Evolutionary conservation across 2,329 filamentous ascomycete species (phyloP).

Genomic region (Chaetothyriales sp.): DNA sequence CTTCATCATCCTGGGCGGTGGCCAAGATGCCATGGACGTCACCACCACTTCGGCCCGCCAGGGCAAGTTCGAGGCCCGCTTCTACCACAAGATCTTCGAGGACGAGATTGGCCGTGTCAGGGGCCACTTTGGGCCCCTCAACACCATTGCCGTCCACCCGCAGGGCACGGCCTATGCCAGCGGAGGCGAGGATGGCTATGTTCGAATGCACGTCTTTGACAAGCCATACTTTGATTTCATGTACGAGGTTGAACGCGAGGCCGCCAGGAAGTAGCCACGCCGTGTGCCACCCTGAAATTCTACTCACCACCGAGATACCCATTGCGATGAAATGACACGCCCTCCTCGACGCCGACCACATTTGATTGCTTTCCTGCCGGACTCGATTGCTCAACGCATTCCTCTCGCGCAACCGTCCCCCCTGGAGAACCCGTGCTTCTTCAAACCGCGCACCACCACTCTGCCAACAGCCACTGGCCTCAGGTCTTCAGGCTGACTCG

Average conservation of each 20-base stretch:
- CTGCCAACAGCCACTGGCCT: too few species aligned
- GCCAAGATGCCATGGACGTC: conserved; percentile 97
- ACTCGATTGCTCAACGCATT: too few species aligned
- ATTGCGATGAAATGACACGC: background rate
- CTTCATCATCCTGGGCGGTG: conserved; percentile 93
- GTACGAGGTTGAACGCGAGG: conserved; percentile 94
- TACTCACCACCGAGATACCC: background rate
- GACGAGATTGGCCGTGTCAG: conserved; percentile 95
- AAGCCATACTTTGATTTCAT: conserved; percentile 97
- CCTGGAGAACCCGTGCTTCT: background rate
- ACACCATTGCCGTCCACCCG: conserved; percentile 90
- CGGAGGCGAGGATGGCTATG: conserved; percentile 96
- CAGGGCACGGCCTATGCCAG: conserved; percentile 85
- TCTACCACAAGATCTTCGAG: conserved; percentile 99
- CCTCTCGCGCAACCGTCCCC: background rate
- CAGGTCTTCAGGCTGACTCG: too few species aligned
- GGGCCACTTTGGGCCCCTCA: conserved; percentile 91
- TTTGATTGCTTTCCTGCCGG: too few species aligned
- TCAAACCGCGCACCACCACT: background rate
- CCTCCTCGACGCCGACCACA: background rate
- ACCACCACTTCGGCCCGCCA: conserved; percentile 86
- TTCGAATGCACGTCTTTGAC: conserved; percentile 96
- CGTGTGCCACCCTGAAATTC: background rate
- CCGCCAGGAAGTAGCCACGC: conserved; percentile 28
- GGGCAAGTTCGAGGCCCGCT: conserved; percentile 97